Evolutionary conservation across 768 basidiomycete species (phyloP).

Genomic region (Suillus weaverae): DNA sequence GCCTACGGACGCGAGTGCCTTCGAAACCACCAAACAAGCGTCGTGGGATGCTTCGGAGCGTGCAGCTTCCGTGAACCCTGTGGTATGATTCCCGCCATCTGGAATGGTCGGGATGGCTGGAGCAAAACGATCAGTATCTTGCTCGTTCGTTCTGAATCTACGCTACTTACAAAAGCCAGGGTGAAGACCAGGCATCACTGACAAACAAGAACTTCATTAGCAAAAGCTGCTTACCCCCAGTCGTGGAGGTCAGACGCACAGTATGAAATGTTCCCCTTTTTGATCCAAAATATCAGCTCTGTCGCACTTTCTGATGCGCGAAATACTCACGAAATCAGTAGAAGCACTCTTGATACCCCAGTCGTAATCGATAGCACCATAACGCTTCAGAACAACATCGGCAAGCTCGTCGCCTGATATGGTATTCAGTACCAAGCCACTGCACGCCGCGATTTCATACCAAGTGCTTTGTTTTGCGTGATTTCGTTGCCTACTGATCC

Average conservation of each 20-base stretch:
- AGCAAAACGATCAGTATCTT: neutral
- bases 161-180: slow-evolving; percentile 47
- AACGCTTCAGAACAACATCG: slow-evolving; percentile 52
- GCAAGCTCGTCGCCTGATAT: slow-evolving; percentile 59
- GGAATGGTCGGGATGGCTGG: slow-evolving; percentile 66
- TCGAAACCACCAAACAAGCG: slow-evolving; percentile 60
- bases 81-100: slow-evolving; percentile 73
- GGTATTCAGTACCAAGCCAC: neutral
- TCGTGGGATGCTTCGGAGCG: slow-evolving; percentile 56
- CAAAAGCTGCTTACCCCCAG: neutral
- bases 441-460: slow-evolving; percentile 29
- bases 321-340: slow-evolving; percentile 67
- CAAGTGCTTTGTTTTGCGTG: slow-evolving; percentile 60
- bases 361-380: slow-evolving; percentile 56
- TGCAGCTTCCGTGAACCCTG: slow-evolving; percentile 57
- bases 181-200: slow-evolving; percentile 55
- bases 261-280: slow-evolving; percentile 55
- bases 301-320: neutral
- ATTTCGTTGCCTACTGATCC: slow-evolving; percentile 46
- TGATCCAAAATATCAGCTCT: neutral
- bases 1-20: slow-evolving; percentile 63
- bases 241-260: slow-evolving; percentile 35
- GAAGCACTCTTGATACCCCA: slow-evolving; percentile 68
- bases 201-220: slow-evolving; percentile 14
- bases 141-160: slow-evolving; percentile 1